Percentiles rank a stretch among this genome's conserved stretches.
phyloP scores from a whole-genome alignment of 1,284 basidiomycete species.

The Lignosus rhinocerotis region DNA sequence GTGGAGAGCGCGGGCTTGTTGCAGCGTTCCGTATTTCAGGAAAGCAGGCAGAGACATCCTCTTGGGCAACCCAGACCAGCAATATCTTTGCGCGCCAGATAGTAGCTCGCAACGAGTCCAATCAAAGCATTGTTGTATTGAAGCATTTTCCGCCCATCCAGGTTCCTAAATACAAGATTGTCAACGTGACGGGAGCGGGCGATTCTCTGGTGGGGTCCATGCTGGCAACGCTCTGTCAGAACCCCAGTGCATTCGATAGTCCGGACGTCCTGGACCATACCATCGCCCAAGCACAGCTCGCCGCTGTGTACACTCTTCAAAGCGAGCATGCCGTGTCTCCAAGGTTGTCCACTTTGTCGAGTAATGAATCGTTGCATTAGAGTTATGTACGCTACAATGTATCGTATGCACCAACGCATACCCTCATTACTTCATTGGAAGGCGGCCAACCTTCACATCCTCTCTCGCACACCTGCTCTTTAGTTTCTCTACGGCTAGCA shows the following conservation, averaged over 20 bases:
- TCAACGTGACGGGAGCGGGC: constrained; percentile 89
- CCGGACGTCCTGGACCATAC: constrained; percentile 42
- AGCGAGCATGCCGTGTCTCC: constrained; percentile 69
- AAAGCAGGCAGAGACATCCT: constrained; percentile 39
- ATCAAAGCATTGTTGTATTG: constrained; percentile 54
- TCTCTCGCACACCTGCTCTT: constrained; percentile 48
- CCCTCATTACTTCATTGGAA: constrained; percentile 25
- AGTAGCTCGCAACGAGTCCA: constrained; percentile 49
- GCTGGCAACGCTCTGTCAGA: constrained; percentile 53
- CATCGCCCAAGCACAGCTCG: constrained; percentile 58
- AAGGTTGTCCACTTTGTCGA: constrained; percentile 39
- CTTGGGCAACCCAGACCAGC: constrained; percentile 51
- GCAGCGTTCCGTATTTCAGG: constrained; percentile 58
- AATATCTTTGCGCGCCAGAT: constrained; percentile 49
- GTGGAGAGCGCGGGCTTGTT: constrained; percentile 68
- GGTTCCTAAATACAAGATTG: constrained; percentile 43
- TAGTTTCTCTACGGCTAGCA: constrained; percentile 46
- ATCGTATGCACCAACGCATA: neutral
- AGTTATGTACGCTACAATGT: constrained; percentile 1
- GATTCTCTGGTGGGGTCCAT: constrained; percentile 85
- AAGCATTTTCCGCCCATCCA: constrained; percentile 69
- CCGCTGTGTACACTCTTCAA: constrained; percentile 64
- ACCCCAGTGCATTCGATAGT: constrained; percentile 46
- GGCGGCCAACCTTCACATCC: constrained; percentile 60
- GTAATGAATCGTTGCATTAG: constrained; percentile 4